Conservation (phyloP, 768 basidiomycete genomes). For the Omphalotus guepiniiformis region DNA sequence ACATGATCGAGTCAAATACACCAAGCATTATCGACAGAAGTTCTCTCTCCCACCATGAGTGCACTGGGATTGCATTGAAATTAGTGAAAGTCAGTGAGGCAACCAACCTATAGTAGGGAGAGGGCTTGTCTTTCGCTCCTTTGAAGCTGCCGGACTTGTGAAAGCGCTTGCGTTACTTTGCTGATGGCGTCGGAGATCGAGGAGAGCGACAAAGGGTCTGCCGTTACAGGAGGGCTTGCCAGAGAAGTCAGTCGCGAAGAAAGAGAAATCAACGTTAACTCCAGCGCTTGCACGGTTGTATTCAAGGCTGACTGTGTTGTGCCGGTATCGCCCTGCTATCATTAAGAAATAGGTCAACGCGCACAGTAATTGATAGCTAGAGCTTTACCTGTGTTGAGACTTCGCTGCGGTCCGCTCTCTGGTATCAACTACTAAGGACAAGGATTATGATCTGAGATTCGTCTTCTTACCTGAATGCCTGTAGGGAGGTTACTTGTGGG, state of each 20-base stretch:
- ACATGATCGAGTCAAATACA: no score
- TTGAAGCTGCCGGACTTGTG: slow-evolving; percentile 55
- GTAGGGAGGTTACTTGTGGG: no score
- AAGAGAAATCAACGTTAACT: slow-evolving; percentile 46
- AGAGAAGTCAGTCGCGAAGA: slow-evolving; percentile 46
- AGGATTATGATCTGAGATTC: neutral
- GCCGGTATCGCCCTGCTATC: neutral
- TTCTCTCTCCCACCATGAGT: no score
- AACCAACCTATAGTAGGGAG: no score
- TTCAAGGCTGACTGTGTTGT: slow-evolving; percentile 20
- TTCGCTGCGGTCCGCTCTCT: no score
- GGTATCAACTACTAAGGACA: neutral
- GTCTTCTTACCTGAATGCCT: neutral
- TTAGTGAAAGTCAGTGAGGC: no score
- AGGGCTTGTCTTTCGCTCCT: slow-evolving; percentile 35
- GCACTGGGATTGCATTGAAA: no score
- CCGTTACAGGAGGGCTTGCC: slow-evolving; percentile 29
- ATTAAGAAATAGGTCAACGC: neutral
- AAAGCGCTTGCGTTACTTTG: slow-evolving; percentile 60
- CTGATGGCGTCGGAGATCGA: slow-evolving; percentile 64
- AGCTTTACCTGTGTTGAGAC: no score
- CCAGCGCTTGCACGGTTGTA: slow-evolving; percentile 43
- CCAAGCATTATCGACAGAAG: no score
- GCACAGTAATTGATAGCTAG: no score
- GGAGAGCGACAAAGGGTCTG: slow-evolving; percentile 49